Evolutionary conservation across 2,329 filamentous ascomycete species (phyloP), one percentile per base, ranked within the genome.

Genomic region (Epichloe sibirici): DNA sequence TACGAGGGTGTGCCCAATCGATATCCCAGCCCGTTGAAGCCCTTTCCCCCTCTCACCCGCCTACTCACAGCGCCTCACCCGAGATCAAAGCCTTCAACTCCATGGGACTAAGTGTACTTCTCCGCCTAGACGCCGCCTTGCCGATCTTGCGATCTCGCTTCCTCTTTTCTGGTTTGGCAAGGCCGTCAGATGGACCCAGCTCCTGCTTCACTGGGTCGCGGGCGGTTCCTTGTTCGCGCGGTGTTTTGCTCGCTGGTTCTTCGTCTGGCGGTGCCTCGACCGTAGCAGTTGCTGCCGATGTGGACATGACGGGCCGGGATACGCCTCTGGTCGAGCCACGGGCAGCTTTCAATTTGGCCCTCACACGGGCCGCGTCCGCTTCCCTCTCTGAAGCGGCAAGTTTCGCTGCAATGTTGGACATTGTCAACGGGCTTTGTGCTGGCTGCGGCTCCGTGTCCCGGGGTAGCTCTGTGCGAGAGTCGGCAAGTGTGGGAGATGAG

Each of bases 91-190:
- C 80, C 68, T 86, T 78, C 62, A 90, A 68, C 67, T 91, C 87
- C 74, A 84, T 85, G 3, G 85, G 82, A 60, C 79, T 89, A 35
- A 91, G 70, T 21, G 86, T 90, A 61, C 85, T 89, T 64, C 87
- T 77, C 62, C 86, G 75, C 62, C 85, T 73, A 55, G 77, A 83
- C 3, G 80, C 74, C 8, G 65, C 72, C 70, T 71, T 83, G 65
- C 64, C 81, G 61, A 66, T 73, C 63, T 70, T 76, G 65, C 67
- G 72, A 61, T 72, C 79, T 43, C 75, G 70, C 63, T 78, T 78
- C 35, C 76, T 71, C 64, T 73, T 73, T 47, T 66, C 62, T 4
- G 66, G 64, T 49, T 60, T 59, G 31, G 31, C 31, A 31, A 31
- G 31, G 46, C 62, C 56, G 52, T 23, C 47, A 5, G 31, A 12